Percentiles rank a stretch among this genome's conserved stretches.
phyloP scores from a whole-genome alignment of 2,329 filamentous ascomycete genomes.

The Fusarium devonianum region DNA sequence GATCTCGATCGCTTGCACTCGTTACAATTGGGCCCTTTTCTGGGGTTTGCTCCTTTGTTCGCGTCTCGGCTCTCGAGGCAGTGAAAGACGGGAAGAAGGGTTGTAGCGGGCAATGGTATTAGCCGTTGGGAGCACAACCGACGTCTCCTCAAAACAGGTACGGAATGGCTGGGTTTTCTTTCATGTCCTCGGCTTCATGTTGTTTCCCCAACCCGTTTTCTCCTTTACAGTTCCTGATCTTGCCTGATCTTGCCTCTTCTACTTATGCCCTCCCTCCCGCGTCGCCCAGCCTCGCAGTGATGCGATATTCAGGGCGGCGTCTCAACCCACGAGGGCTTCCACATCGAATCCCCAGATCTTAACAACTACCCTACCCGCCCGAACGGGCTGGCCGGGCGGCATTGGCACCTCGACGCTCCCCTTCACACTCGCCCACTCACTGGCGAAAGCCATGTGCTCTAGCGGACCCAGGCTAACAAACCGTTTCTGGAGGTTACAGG shows the following conservation, averaged over 20 bases:
- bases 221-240: not conserved
- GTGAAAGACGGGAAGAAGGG: slow-evolving; percentile 4
- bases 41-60: slow-evolving; percentile 9
- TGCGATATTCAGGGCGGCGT: slow-evolving; percentile 12
- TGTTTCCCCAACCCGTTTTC: not conserved
- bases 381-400: slow-evolving; percentile 10
- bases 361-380: slow-evolving; percentile 11
- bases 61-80: slow-evolving; percentile 7
- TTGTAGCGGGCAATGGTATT: slow-evolving; percentile 16
- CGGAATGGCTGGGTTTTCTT: too few relatives aligned
- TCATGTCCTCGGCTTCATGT: too few relatives aligned
- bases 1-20: not conserved
- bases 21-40: slow-evolving; percentile 13
- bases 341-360: too few relatives aligned
- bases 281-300: slow-evolving; percentile 1
- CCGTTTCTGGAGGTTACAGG: slow-evolving; percentile 1
- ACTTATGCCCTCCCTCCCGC: not conserved
- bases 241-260: not conserved
- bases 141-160: slow-evolving; percentile 29
- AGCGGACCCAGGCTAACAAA: slow-evolving; percentile 20
- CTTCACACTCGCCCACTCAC: slow-evolving; percentile 1
- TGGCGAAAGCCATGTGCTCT: slow-evolving; percentile 4
- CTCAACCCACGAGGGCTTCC: too few relatives aligned
- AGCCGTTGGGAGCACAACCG: slow-evolving; percentile 21
- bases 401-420: slow-evolving; percentile 10